phyloP scores from a whole-genome alignment of 345 rosid genomes.

The Excoecaria cochinchinensis region DNA sequence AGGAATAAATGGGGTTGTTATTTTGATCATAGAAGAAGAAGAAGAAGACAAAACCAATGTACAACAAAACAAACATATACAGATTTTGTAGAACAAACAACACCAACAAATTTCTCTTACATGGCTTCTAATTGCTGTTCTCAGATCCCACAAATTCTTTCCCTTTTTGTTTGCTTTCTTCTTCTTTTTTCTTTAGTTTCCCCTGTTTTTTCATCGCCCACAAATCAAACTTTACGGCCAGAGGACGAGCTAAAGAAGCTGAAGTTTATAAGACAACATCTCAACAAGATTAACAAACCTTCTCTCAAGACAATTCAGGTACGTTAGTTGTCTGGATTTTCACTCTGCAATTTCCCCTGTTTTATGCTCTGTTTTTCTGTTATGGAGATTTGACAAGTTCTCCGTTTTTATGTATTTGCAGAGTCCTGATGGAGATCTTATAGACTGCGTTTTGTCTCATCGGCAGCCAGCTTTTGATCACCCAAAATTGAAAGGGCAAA shows the following conservation, averaged over 20 bases:
- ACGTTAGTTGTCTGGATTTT: constrained; percentile 8
- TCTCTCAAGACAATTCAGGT: constrained; percentile 80
- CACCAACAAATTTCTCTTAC: constrained; percentile 32
- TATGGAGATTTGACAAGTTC: not conserved
- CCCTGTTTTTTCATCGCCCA: constrained; percentile 46
- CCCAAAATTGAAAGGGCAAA: constrained; percentile 62
- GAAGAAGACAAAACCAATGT: constrained; percentile 53
- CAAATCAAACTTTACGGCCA: constrained; percentile 61
- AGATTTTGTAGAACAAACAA: constrained; percentile 19
- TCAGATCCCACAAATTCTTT: constrained; percentile 37
- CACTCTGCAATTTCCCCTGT: constrained; percentile 9
- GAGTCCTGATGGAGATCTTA: constrained; percentile 86
- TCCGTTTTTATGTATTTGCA: constrained; percentile 27
- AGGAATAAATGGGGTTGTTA: constrained; percentile 47
- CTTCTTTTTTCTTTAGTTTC: constrained; percentile 45
- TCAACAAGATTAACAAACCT: constrained; percentile 84
- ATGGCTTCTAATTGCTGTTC: constrained; percentile 34
- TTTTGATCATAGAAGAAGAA: constrained; percentile 55
- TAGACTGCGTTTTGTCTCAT: constrained; percentile 80
- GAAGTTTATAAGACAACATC: constrained; percentile 54
- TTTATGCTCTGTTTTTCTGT: constrained; percentile 15
- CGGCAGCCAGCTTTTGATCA: constrained; percentile 94
- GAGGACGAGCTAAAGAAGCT: constrained; percentile 57
- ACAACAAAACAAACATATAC: constrained; percentile 15
- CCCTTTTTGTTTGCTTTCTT: constrained; percentile 41